These are phyloP conservation scores for Raphanus raphanistrum DNA, from an alignment of 345 rosid genomes.

Conservation along the genomic window DNA sequence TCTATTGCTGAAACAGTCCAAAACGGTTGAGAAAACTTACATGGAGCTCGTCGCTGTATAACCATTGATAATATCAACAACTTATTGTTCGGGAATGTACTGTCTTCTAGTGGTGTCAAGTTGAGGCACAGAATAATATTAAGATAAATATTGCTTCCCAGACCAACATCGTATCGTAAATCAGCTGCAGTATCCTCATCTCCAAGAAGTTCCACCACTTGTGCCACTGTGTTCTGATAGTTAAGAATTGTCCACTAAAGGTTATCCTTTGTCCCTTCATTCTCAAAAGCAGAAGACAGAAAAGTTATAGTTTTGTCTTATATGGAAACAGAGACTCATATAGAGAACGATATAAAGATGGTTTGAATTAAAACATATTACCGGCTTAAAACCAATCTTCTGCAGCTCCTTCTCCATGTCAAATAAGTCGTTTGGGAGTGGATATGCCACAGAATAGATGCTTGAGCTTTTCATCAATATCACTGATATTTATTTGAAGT, in stretches of 20 bases:
- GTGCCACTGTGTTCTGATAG: constrained; percentile 58
- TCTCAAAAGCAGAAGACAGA: background rate
- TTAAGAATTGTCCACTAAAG: constrained; percentile 72
- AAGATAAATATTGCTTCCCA: constrained; percentile 92
- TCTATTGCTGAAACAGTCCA: background rate
- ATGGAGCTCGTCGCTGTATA: no score
- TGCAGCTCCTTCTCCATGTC: background rate
- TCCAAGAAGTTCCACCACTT: constrained; percentile 62
- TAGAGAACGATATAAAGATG: background rate
- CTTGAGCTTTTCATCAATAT: background rate
- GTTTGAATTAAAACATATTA: background rate
- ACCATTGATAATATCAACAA: background rate
- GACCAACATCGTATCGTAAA: constrained; percentile 59
- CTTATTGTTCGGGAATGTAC: background rate
- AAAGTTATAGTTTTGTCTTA: background rate
- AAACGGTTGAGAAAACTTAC: background rate
- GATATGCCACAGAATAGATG: background rate
- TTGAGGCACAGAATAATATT: constrained; percentile 57
- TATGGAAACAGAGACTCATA: constrained; percentile 1
- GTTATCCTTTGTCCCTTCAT: constrained; percentile 67
- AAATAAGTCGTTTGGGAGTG: background rate
- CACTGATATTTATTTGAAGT: background rate
- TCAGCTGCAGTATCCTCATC: constrained; percentile 50
- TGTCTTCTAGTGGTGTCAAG: background rate
- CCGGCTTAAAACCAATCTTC: background rate